Evolutionary conservation across 805 yeast genomes (phyloP), one percentile per base, ranked within the genome.

Genomic region (Saccharomycopsis fermentans): DNA sequence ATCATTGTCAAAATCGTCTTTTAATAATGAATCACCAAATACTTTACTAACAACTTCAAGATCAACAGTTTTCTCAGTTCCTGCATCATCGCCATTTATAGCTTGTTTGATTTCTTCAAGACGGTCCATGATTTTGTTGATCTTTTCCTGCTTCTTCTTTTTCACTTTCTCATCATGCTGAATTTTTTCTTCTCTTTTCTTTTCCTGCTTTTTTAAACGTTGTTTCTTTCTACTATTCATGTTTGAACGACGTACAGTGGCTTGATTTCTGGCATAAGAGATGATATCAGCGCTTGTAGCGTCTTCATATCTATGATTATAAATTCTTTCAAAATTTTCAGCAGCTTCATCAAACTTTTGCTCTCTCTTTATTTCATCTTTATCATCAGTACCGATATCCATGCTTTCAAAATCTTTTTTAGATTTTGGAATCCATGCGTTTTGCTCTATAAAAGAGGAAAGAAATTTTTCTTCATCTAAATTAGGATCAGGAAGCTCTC

Each of bases 251-350:
- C 99, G 84, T 68, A 90, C 77, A 0, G 98, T 90, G 26, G 94
- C 96, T 71, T 90, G 97, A 50, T 77, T 85, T 80, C 99, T 90
- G 2, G 98, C 97, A 74, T 92, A 94, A 17, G 96, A 86, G 19
- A 91, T 86, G 70, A 94, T 88, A 67, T 92, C 97, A 0, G 92
- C 89, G 6, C 96, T 80, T 63, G 83, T 82, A 16, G 96, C 90
- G 66, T 91, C 97, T 72, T 94, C 99, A 69, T 81, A 94, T 69
- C 99, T 81, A 77, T 92, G 92, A 68, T 94, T 94, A 73, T 91
- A 92, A 0, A 96, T 97, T 63, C 83, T 82, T 71, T 94, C 99
- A 66, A 89, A 90, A 66, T 82, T 76, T 65, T 94, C 99, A 5
- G 87, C 97, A 1, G 95, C 94, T 50, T 89, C 87, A 54, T 92